Percentiles rank a stretch among this genome's conserved stretches.
Conservation (phyloP, 1,139 yeast species). For the Suhomyces anneliseae region DNA sequence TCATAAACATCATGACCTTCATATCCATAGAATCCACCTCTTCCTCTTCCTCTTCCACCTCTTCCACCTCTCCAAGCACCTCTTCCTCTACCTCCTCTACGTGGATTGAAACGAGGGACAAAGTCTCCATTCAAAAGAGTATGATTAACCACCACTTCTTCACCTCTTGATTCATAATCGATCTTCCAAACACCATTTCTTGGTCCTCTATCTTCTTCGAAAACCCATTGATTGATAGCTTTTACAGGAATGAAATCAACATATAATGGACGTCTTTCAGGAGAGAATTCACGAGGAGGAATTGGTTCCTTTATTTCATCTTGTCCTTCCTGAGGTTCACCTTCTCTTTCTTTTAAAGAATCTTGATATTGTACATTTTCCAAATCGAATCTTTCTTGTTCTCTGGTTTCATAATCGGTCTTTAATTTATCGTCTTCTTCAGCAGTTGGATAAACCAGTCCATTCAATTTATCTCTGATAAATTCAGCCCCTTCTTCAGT, state of each 20-base stretch:
- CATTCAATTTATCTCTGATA: slow-evolving; percentile 34
- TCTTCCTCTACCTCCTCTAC: slow-evolving; percentile 14
- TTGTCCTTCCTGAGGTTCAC: slow-evolving; percentile 7
- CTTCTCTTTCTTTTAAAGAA: slow-evolving; percentile 8
- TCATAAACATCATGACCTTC: slow-evolving; percentile 6
- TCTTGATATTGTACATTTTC: slow-evolving; percentile 21
- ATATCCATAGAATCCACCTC: slow-evolving; percentile 8
- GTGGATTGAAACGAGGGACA: slow-evolving; percentile 23
- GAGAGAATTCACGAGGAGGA: slow-evolving; percentile 21
- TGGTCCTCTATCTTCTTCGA: slow-evolving; percentile 47
- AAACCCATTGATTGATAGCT: slow-evolving; percentile 48
- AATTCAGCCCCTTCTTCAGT: slow-evolving; percentile 40
- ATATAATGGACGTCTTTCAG: slow-evolving; percentile 30
- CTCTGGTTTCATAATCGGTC: slow-evolving; percentile 24
- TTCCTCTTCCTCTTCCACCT: slow-evolving; percentile 8
- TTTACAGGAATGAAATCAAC: slow-evolving; percentile 48
- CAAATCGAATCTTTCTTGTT: slow-evolving; percentile 23
- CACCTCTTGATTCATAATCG: slow-evolving; percentile 32
- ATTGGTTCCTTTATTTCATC: slow-evolving; percentile 8
- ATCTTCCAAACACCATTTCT: slow-evolving; percentile 46
- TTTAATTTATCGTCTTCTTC: slow-evolving; percentile 26
- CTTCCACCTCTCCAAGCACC: slow-evolving; percentile 8
- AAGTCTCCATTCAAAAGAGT: slow-evolving; percentile 38
- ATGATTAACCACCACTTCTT: slow-evolving; percentile 40
- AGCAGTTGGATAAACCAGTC: slow-evolving; percentile 30